Evolutionary conservation across 176 grass and related monocot genomes (phyloP).

Genomic region (Oryza australiensis): DNA sequence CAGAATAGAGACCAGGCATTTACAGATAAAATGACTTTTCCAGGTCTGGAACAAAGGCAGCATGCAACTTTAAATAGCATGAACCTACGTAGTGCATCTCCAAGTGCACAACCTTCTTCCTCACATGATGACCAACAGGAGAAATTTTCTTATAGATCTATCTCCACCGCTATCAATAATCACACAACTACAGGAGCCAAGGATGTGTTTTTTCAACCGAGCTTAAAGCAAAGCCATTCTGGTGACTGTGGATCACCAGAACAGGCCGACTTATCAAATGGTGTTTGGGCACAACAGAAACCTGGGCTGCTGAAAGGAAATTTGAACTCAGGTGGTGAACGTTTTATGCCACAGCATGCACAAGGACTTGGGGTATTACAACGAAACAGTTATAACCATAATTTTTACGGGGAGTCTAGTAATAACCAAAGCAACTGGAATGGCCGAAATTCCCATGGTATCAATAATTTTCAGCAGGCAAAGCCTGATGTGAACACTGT

Average conservation of each 20-base stretch:
- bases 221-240: constrained; percentile 36
- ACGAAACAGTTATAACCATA: constrained; percentile 53
- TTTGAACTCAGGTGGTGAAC: constrained; percentile 34
- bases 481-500: constrained; percentile 47
- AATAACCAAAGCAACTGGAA: constrained; percentile 77
- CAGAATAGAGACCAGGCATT: constrained; percentile 33
- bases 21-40: constrained; percentile 7
- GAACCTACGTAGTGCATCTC: constrained; percentile 20
- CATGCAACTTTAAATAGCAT: constrained; percentile 15
- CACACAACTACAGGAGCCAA: constrained; percentile 12
- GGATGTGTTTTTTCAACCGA: background rate
- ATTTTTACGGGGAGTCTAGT: constrained; percentile 46
- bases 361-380: constrained; percentile 68
- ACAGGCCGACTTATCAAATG: constrained; percentile 30
- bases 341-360: constrained; percentile 34
- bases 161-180: background rate
- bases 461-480: constrained; percentile 38
- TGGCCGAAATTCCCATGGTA: constrained; percentile 30
- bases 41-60: constrained; percentile 18
- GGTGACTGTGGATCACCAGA: constrained; percentile 24
- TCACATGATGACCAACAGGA: background rate
- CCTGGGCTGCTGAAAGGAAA: constrained; percentile 42
- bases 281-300: constrained; percentile 36
- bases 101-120: constrained; percentile 4
- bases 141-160: background rate